Conservation (phyloP, 192 early-diverging fungal genomes). For the Coemansia sp. region DNA sequence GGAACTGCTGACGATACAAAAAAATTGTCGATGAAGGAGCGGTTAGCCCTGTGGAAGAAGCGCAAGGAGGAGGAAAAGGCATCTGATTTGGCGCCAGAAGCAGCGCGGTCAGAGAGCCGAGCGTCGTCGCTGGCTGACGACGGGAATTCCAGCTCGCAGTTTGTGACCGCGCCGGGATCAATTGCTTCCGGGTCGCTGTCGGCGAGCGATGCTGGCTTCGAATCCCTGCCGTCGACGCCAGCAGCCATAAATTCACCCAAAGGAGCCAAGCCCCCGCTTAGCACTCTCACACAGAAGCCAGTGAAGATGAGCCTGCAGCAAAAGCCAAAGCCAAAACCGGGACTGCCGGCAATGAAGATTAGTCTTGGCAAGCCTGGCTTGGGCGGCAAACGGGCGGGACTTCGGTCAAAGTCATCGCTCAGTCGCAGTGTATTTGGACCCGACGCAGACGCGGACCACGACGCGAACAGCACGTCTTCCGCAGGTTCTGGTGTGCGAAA, state of each 20-base stretch:
- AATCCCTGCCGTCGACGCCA: slow-evolving; percentile 18
- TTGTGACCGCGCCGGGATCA: slow-evolving; percentile 43
- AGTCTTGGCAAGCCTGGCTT: slow-evolving; percentile 28
- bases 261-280: neutral
- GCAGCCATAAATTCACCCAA: neutral
- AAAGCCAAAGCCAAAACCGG: neutral
- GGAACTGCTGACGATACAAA: slow-evolving; percentile 61
- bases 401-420: slow-evolving; percentile 33
- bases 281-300: neutral
- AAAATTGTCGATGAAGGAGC: slow-evolving; percentile 71
- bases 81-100: neutral
- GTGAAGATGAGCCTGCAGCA: neutral
- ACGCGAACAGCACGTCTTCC: neutral
- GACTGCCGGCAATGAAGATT: neutral
- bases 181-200: slow-evolving; percentile 10
- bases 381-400: slow-evolving; percentile 48
- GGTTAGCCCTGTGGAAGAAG: slow-evolving; percentile 78
- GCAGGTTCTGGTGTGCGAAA: neutral
- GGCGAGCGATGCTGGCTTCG: slow-evolving; percentile 13
- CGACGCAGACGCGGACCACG: slow-evolving; percentile 10
- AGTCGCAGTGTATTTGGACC: slow-evolving; percentile 33
- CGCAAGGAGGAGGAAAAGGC: slow-evolving; percentile 58
- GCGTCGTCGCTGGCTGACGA: slow-evolving; percentile 10
- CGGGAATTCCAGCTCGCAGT: slow-evolving; percentile 16
- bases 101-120: neutral